Evolutionary conservation across 1,139 yeast species (phyloP).

Genomic region (Lodderomyces pseudojiufengensis): DNA sequence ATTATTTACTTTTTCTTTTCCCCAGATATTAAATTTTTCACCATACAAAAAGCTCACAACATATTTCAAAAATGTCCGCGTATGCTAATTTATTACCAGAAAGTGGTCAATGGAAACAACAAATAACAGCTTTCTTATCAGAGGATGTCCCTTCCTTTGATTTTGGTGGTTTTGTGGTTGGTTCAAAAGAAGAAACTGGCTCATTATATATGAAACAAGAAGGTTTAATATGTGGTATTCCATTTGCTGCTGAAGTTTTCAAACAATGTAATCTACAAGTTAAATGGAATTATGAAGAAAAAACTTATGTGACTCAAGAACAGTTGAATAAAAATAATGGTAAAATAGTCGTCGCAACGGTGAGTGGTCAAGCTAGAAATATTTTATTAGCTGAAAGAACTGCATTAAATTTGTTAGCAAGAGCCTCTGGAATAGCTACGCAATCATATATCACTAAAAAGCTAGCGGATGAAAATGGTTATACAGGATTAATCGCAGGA

Average conservation of each 20-base stretch:
- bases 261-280: conserved; percentile 67
- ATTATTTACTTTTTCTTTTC: too few relatives aligned
- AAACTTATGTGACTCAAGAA: conserved; percentile 45
- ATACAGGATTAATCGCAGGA: conserved; percentile 87
- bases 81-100: conserved; percentile 64
- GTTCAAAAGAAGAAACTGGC: conserved; percentile 66
- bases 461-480: conserved; percentile 69
- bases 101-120: conserved; percentile 75
- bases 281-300: conserved; percentile 74
- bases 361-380: conserved; percentile 76
- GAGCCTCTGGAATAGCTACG: conserved; percentile 91
- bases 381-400: conserved; percentile 83
- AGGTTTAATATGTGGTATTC: conserved; percentile 85
- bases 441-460: conserved; percentile 56
- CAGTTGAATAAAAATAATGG: conserved; percentile 43
- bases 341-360: conserved; percentile 71
- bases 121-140: conserved; percentile 67
- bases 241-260: conserved; percentile 86
- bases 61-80: conserved; percentile 18
- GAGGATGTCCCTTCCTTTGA: conserved; percentile 95
- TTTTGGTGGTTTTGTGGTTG: conserved; percentile 94
- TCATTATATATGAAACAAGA: conserved; percentile 74
- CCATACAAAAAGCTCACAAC: background rate
- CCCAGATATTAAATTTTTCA: conserved; percentile 2
- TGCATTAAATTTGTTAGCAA: conserved; percentile 74